phyloP scores from a whole-genome alignment of 1,139 yeast species.

The Candida sanyaensis region DNA sequence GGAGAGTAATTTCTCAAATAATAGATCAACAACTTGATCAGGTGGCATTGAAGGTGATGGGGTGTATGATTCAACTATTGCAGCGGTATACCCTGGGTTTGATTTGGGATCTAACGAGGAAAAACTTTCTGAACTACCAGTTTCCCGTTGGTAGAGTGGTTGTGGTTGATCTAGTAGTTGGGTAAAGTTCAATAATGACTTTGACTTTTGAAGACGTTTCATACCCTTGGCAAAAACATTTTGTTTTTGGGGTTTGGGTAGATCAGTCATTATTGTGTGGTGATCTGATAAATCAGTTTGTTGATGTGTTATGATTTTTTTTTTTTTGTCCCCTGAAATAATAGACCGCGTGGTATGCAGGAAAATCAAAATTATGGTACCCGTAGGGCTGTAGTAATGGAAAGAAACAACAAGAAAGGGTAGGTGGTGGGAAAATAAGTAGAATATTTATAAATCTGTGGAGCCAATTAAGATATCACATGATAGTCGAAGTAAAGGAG shows the following conservation, averaged over 20 bases:
- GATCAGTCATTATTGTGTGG: not conserved
- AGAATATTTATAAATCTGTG: too few relatives aligned
- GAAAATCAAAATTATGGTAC: too few relatives aligned
- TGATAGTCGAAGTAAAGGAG: too few relatives aligned
- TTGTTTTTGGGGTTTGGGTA: slow-evolving; percentile 8
- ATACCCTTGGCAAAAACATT: slow-evolving; percentile 22
- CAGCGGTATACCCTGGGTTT: not conserved
- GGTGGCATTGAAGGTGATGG: slow-evolving; percentile 37
- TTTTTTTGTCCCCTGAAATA: too few relatives aligned
- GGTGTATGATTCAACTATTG: too few relatives aligned
- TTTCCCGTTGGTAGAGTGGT: not conserved
- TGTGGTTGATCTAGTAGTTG: slow-evolving; percentile 7
- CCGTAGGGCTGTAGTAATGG: too few relatives aligned
- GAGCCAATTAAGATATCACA: too few relatives aligned
- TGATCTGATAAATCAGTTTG: too few relatives aligned
- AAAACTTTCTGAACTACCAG: slow-evolving; percentile 22
- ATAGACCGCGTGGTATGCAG: too few relatives aligned
- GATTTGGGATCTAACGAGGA: slow-evolving; percentile 33
- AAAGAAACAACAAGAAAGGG: too few relatives aligned
- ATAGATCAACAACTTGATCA: slow-evolving; percentile 35
- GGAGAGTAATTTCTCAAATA: slow-evolving; percentile 42
- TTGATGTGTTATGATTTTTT: too few relatives aligned
- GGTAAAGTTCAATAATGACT: slow-evolving; percentile 22
- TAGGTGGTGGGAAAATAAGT: too few relatives aligned
- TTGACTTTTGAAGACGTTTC: slow-evolving; percentile 23